Conservation (phyloP, 2,329 filamentous ascomycete species). For the Microcyclospora tardicrescens region DNA sequence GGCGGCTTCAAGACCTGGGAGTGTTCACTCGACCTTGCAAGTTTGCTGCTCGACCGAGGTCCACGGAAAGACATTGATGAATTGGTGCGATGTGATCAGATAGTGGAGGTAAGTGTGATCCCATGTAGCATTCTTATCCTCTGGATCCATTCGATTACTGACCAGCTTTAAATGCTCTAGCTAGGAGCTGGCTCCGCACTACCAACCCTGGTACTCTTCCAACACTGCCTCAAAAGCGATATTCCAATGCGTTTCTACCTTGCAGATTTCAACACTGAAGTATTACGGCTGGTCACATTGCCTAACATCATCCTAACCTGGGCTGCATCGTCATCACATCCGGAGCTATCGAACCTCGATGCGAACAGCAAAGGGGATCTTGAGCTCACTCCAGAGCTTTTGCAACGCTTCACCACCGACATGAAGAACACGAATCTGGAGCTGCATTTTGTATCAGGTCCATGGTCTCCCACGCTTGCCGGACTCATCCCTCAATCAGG, state of each 20-base stretch:
- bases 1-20: constrained; percentile 87
- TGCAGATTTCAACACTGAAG: constrained; percentile 68
- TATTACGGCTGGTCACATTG: constrained; percentile 64
- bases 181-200: constrained; percentile 69
- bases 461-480: constrained; percentile 54
- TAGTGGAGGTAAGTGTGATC: constrained; percentile 29
- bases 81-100: constrained; percentile 34
- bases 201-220: constrained; percentile 58
- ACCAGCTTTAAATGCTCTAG: constrained; percentile 26
- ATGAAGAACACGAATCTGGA: constrained; percentile 40
- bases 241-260: constrained; percentile 48
- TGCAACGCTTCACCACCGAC: constrained; percentile 44
- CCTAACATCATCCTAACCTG: constrained; percentile 66
- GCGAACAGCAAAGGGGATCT: constrained; percentile 40
- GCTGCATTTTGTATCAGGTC: constrained; percentile 59
- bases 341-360: constrained; percentile 5
- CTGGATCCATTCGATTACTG: neutral
- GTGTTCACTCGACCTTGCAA: constrained; percentile 68
- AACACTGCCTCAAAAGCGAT: constrained; percentile 41
- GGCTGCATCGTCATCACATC: constrained; percentile 16
- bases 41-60: constrained; percentile 41
- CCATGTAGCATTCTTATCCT: neutral
- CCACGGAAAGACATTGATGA: constrained; percentile 38
- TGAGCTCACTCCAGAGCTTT: constrained; percentile 46
- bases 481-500: constrained; percentile 36